Evolutionary conservation across 2,329 filamentous ascomycete species (phyloP), one percentile per base, ranked within the genome.

Genomic region (Neopestalotiopsis sp.): DNA sequence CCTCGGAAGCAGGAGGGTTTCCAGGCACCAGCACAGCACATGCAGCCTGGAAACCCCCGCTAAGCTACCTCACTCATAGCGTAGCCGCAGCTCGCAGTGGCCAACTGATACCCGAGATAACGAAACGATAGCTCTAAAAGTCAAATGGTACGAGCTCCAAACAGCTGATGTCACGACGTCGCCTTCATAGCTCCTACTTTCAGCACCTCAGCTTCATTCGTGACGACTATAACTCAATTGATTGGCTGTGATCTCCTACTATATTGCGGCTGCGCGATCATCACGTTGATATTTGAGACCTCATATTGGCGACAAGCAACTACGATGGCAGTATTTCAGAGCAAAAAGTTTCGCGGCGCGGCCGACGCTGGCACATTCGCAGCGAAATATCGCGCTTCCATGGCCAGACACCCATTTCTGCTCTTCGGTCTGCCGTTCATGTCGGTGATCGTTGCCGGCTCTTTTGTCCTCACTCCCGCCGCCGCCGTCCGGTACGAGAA

Each of bases 391-490:
- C 93, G 96, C 69, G 84, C 88, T 40, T 81, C 89, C 69, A 89
- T 99, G 74, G 86, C 89, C 69, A 91, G 88, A 76, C 94, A 93
- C 75, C 97, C 96, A 1, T 99, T 99, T 80, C 84, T 94, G 34
- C 89, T 97, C 71, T 99, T 99, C 79, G 97, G 97, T 2, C 86
- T 99, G 4, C 97, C 96, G 0, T 99, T 99, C 81, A 88, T 99
- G 73, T 84, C 89, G 68, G 91, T 97, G 69, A 97, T 99, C 77
- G 89, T 99, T 32, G 94, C 92, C 1, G 95, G 94, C 0, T 97
- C 94, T 3, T 99, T 99, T 81, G 92, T 97, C 75, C 88, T 99
- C 63, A 98, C 96, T 0, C 96, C 95, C 1, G 96, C 95, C 4
- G 95, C 97, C 28, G 96, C 97, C 14, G 85, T 99, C 63, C 89